Evolutionary conservation across 202 grass and related monocot genomes (phyloP), one percentile per base, ranked within the genome.

Genomic region (Musa balbisiana): DNA sequence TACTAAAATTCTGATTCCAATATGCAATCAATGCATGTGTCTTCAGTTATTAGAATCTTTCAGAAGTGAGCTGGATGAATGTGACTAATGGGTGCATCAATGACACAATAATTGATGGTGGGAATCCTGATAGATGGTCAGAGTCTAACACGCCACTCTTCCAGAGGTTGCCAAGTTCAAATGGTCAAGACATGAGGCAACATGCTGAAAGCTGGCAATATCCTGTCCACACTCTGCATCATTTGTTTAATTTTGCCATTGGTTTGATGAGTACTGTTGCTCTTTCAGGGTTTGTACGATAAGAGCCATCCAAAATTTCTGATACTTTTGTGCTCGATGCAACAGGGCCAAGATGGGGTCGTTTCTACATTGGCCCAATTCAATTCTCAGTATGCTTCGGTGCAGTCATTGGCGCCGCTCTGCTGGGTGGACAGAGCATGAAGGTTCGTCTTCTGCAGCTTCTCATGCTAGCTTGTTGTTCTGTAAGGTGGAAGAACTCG

Each of bases 321-420:
- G 33, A 43, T 52, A 73, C 10, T 65, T 65, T 26, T 0, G 9
- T 10, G 15, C 49, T 19, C 0, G 4, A n/a, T 49, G 29, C 4
- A 49, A 49, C 74, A 85, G 94, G 94, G 3, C 85, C 79, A 52
- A 85, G 87, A 70, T 98, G 94, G 91, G 91, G 80, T 4, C 83
- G 87, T 11, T 98, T 83, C 80, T 93, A 80, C 53, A 76, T 98
- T 53, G 94, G 94, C 6, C 94, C 94, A 68, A 87, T 98, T 82
- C 94, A 98, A 60, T 98, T 98, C 78, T 10, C 73, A 2, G 91
- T 93, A 51, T 98, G 94, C 33, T 98, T 93, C 65, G 90, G 94
- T 51, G 94, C 90, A 0, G 94, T 91, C 24, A 69, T 98, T 33
- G 90, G 79, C 33, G 83, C 73, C 68, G 91, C 67, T 23, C 91